These are phyloP conservation scores for Sarcocystis neurona DNA, from an alignment of 169 alveolate genomes.

Conservation along the genomic window DNA sequence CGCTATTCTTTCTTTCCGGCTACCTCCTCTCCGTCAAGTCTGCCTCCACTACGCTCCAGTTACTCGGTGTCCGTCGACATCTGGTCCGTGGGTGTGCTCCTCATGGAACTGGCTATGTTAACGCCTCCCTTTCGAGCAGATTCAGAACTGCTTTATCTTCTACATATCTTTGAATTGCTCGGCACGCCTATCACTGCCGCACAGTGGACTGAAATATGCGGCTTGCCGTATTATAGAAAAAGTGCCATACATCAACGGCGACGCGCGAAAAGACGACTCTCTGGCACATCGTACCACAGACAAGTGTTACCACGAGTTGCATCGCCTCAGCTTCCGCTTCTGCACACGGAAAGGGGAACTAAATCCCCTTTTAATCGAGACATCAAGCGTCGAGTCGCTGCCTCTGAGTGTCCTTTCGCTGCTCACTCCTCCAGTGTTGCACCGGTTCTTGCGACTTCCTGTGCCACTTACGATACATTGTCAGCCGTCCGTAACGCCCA, in stretches of 20 bases:
- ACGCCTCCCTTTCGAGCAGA: conserved; percentile 77
- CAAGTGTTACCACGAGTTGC: too few species aligned
- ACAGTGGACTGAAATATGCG: conserved; percentile 15
- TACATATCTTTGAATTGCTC: not conserved
- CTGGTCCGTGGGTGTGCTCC: conserved; percentile 88
- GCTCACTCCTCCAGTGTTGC: too few species aligned
- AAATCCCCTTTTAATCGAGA: too few species aligned
- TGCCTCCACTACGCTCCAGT: conserved; percentile 69
- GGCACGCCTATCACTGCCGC: conserved; percentile 2
- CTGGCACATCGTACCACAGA: too few species aligned
- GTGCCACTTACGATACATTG: too few species aligned
- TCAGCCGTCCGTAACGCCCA: too few species aligned
- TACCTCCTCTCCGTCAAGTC: not conserved
- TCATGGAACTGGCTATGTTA: conserved; percentile 81
- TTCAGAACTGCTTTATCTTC: not conserved
- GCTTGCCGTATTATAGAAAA: not conserved
- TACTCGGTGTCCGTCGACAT: conserved; percentile 81
- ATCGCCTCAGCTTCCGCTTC: too few species aligned
- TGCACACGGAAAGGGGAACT: too few species aligned
- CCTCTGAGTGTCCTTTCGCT: too few species aligned
- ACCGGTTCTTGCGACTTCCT: too few species aligned
- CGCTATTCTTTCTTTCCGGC: not conserved
- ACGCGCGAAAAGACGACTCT: not conserved
- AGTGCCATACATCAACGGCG: not conserved
- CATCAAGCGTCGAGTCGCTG: too few species aligned